phyloP scores from a whole-genome alignment of 1,139 yeast species.

The Yamadazyma dushanensis region DNA sequence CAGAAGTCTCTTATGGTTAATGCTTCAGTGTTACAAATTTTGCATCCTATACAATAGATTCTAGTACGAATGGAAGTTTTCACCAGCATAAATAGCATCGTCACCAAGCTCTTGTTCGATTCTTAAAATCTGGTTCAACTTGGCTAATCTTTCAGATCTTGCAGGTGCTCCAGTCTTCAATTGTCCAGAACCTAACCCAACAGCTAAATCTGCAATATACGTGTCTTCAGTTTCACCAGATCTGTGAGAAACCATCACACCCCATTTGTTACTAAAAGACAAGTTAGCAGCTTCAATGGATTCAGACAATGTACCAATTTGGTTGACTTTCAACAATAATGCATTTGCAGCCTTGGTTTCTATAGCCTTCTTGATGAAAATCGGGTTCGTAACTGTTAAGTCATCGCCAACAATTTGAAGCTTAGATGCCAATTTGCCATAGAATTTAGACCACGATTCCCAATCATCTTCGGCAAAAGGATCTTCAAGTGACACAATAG shows the following conservation, averaged over 20 bases:
- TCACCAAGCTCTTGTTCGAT: conserved; percentile 92
- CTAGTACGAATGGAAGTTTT: conserved; percentile 8
- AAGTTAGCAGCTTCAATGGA: conserved; percentile 85
- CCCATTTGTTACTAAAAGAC: conserved; percentile 85
- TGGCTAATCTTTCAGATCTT: conserved; percentile 95
- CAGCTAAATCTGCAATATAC: conserved; percentile 88
- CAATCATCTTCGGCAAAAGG: conserved; percentile 97
- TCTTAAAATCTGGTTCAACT: conserved; percentile 88
- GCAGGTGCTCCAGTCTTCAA: conserved; percentile 98
- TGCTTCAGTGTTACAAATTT: conserved; percentile 17
- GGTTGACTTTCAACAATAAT: conserved; percentile 88
- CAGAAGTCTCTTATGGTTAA: conserved; percentile 15
- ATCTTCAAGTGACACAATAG: conserved; percentile 91
- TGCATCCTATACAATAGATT: too few relatives aligned
- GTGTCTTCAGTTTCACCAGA: conserved; percentile 72
- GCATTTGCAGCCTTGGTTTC: conserved; percentile 88
- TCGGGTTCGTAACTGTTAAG: conserved; percentile 91
- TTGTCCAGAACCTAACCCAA: conserved; percentile 93
- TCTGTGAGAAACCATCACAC: conserved; percentile 93
- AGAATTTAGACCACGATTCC: conserved; percentile 69
- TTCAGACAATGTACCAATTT: conserved; percentile 83
- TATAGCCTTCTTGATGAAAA: conserved; percentile 82
- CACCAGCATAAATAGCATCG: conserved; percentile 85
- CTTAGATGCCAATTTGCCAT: conserved; percentile 38
- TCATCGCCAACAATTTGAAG: conserved; percentile 90